Conservation (phyloP, 2,329 filamentous ascomycete genomes). For the Pyrenophora teres region DNA sequence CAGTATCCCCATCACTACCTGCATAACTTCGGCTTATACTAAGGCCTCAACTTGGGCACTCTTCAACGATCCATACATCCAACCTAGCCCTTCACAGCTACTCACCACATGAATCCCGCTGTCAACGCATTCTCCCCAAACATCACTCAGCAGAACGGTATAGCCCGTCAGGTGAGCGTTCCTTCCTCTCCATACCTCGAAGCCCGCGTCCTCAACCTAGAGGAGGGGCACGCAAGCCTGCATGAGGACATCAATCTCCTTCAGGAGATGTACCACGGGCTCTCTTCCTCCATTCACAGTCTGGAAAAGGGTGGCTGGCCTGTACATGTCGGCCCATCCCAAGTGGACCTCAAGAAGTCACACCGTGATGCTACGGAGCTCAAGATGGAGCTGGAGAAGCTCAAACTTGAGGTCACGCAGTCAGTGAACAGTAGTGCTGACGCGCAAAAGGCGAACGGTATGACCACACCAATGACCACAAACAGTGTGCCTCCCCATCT, state of each 20-base stretch:
- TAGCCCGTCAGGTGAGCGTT: conserved; percentile 20
- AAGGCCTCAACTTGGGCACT: no score
- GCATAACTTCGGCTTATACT: no score
- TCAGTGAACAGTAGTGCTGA: conserved; percentile 15
- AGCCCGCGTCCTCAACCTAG: conserved; percentile 22
- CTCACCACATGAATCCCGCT: conserved; percentile 15
- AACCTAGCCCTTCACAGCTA: not conserved
- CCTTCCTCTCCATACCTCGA: conserved; percentile 21
- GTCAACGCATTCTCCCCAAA: conserved; percentile 18
- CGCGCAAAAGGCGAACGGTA: conserved; percentile 13
- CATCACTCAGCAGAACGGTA: conserved; percentile 4
- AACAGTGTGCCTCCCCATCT: conserved; percentile 5
- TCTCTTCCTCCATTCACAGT: conserved; percentile 25
- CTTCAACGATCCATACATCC: not conserved
- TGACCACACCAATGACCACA: conserved; percentile 6
- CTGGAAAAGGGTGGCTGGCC: conserved; percentile 24
- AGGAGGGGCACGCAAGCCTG: conserved; percentile 20
- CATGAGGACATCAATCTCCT: conserved; percentile 22
- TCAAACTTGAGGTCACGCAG: conserved; percentile 14
- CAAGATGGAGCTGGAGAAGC: conserved; percentile 22
- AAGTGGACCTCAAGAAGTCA: conserved; percentile 13
- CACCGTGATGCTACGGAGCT: conserved; percentile 19
- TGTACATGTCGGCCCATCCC: conserved; percentile 22
- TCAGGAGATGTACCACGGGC: conserved; percentile 18
- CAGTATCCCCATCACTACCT: no score